phyloP scores from a whole-genome alignment of 2,329 filamentous ascomycete species.

The Setomelanomma holmii region DNA sequence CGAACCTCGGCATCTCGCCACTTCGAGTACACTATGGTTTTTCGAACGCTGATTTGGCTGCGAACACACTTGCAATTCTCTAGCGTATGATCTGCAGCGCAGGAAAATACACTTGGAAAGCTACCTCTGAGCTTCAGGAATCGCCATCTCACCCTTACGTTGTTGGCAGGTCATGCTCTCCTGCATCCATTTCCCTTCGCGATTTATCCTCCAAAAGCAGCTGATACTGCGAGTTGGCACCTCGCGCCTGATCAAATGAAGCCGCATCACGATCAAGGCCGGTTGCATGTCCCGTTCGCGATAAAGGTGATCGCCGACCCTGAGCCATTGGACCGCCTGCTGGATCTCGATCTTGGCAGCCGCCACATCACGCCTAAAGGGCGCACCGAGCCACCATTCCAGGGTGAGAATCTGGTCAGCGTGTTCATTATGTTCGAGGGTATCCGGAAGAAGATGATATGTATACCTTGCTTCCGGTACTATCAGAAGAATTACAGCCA shows the following conservation, averaged over 20 bases:
- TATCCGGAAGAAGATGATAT: slow-evolving; percentile 16
- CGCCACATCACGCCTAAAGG: slow-evolving; percentile 12
- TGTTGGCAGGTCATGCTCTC: slow-evolving; percentile 32
- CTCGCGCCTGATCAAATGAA: slow-evolving; percentile 1
- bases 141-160: slow-evolving; percentile 23
- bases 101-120: no score
- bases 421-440: neutral
- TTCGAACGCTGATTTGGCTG: no score
- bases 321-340: slow-evolving; percentile 27
- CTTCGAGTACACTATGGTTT: neutral
- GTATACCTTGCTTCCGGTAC: slow-evolving; percentile 19
- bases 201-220: slow-evolving; percentile 21
- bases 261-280: slow-evolving; percentile 31
- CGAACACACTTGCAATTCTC: slow-evolving; percentile 3
- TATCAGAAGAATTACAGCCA: no score
- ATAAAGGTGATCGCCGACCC: slow-evolving; percentile 11
- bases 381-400: slow-evolving; percentile 20
- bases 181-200: slow-evolving; percentile 17
- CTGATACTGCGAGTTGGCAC: slow-evolving; percentile 10
- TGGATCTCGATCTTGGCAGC: slow-evolving; percentile 27
- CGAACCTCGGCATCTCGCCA: slow-evolving; percentile 1
- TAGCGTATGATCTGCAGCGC: no score
- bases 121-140: slow-evolving; percentile 19
- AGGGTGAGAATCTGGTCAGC: slow-evolving; percentile 14
- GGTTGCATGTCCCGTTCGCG: slow-evolving; percentile 26